Evolutionary conservation across 306 rosid species (phyloP).

Genomic region (Sicyos edulis): DNA sequence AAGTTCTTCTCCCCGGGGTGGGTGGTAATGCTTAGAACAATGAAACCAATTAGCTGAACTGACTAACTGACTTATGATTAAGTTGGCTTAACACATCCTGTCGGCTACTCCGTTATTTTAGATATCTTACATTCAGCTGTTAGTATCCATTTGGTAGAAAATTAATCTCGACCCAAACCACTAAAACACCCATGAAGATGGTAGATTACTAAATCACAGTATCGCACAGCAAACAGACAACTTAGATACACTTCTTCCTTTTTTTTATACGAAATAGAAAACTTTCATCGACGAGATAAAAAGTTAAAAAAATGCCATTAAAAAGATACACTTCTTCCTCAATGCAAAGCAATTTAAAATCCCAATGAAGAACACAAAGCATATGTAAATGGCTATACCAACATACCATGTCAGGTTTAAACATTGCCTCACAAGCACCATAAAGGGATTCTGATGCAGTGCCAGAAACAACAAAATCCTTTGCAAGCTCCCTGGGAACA

Average conservation of each 20-base stretch:
- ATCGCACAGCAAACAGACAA: background rate
- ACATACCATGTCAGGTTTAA: conserved; percentile 91
- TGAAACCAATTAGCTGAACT: too few relatives aligned
- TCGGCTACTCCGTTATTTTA: background rate
- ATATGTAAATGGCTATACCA: background rate
- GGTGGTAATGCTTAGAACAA: background rate
- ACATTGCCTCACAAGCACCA: conserved; percentile 99
- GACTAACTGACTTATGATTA: too few relatives aligned
- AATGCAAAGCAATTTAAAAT: background rate
- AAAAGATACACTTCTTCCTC: background rate
- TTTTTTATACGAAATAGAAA: too few relatives aligned
- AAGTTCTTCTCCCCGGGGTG: too few relatives aligned
- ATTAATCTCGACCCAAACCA: background rate
- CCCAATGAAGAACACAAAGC: background rate
- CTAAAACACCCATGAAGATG: background rate
- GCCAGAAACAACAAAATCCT: conserved; percentile 96
- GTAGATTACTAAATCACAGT: background rate
- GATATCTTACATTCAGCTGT: background rate
- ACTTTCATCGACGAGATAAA: too few relatives aligned
- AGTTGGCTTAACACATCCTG: background rate
- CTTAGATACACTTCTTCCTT: background rate
- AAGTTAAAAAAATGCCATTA: too few relatives aligned
- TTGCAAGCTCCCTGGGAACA: conserved; percentile 85
- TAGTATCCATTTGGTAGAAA: background rate
- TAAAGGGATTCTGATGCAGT: conserved; percentile 92